phyloP scores from a whole-genome alignment of 768 basidiomycete genomes.

The button mushroom (Agaricus bisporus) region DNA sequence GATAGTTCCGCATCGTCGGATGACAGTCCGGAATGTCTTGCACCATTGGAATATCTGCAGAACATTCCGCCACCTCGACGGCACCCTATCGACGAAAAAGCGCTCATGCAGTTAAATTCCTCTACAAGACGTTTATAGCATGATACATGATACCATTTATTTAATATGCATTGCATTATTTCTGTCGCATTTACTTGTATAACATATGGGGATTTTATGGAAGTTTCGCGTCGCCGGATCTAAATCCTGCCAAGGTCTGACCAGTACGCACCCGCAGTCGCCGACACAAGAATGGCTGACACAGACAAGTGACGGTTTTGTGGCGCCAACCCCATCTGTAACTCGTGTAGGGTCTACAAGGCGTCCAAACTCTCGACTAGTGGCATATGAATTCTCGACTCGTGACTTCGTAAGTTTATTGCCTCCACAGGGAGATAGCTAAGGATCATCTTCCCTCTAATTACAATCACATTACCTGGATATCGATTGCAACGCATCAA shows the following conservation, averaged over 20 bases:
- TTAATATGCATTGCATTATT: not conserved
- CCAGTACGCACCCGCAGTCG: not conserved
- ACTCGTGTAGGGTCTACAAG: not conserved
- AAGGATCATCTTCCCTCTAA: not conserved
- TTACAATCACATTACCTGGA: conserved; percentile 5
- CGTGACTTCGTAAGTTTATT: conserved; percentile 2
- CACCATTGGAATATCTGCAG: conserved; percentile 66
- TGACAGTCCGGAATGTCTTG: conserved; percentile 33
- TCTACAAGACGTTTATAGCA: conserved; percentile 12
- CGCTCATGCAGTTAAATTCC: conserved; percentile 32
- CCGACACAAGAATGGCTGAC: conserved; percentile 1
- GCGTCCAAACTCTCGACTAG: not conserved
- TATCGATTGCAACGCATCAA: not conserved
- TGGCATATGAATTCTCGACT: conserved; percentile 1
- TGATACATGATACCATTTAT: not conserved
- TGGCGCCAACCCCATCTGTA: conserved; percentile 6
- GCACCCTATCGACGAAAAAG: conserved; percentile 57
- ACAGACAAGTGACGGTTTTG: conserved; percentile 9
- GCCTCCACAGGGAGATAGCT: not conserved
- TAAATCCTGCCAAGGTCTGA: not conserved
- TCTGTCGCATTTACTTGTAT: not conserved
- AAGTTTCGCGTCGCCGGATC: not conserved
- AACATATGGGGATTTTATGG: not conserved
- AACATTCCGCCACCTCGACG: conserved; percentile 57
- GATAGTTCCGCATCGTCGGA: conserved; percentile 25